Evolutionary conservation across 1,139 yeast genomes (phyloP).

Genomic region (Pneumocystis oryctolagi): DNA sequence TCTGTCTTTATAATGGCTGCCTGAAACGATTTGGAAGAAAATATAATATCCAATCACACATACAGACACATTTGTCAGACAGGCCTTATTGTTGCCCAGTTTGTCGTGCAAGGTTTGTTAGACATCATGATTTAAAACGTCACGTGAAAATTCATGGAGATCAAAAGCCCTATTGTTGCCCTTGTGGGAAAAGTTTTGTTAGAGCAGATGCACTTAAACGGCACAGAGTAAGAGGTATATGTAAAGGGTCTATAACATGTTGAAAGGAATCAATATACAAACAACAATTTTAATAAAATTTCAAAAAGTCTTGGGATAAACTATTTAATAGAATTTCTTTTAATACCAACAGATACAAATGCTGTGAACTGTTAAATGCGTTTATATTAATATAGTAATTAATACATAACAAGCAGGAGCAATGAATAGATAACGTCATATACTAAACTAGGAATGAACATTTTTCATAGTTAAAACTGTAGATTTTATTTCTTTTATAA

Average conservation of each 20-base stretch:
- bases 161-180: constrained; percentile 60
- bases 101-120: constrained; percentile 53
- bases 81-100: constrained; percentile 60
- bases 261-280: constrained; percentile 27
- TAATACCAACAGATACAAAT: not conserved
- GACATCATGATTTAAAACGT: constrained; percentile 85
- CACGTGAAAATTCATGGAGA: constrained; percentile 72
- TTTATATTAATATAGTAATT: constrained; percentile 14
- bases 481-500: not conserved
- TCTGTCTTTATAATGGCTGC: constrained; percentile 67
- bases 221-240: constrained; percentile 66
- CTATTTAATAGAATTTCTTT: not conserved
- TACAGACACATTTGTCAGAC: constrained; percentile 91
- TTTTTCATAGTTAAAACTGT: not conserved
- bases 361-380: not conserved
- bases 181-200: constrained; percentile 84
- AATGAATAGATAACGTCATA: constrained; percentile 13
- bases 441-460: not conserved
- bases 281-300: constrained; percentile 14
- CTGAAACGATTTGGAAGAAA: constrained; percentile 74
- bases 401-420: constrained; percentile 30
- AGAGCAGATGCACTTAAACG: constrained; percentile 77
- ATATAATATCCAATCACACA: constrained; percentile 90
- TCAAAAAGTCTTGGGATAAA: constrained; percentile 2
- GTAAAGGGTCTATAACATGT: constrained; percentile 42